These are phyloP conservation scores for Calonectria hongkongensis DNA, from an alignment of 2,329 filamentous ascomycete species.

Conservation along the genomic window DNA sequence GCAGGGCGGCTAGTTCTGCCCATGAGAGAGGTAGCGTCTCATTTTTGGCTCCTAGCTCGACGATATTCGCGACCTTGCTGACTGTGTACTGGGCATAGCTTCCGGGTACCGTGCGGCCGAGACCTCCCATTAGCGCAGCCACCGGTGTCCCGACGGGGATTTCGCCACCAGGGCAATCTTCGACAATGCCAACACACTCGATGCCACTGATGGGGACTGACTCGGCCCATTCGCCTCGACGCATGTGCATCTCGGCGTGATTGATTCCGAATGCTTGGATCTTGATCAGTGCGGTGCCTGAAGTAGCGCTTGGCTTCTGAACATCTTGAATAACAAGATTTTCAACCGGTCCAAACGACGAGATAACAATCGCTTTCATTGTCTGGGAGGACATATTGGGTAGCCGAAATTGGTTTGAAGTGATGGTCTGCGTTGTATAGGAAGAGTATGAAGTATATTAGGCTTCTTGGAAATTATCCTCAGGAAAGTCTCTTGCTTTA, in stretches of 20 bases:
- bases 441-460: too few species aligned
- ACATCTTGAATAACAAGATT: conserved; percentile 16
- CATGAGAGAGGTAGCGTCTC: conserved; percentile 29
- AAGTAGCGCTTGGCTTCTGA: conserved; percentile 9
- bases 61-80: conserved; percentile 28
- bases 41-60: not conserved
- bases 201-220: conserved; percentile 41
- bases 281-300: conserved; percentile 32
- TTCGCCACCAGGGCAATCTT: conserved; percentile 34
- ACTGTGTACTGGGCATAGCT: conserved; percentile 35
- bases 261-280: conserved; percentile 40
- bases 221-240: conserved; percentile 41
- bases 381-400: not conserved
- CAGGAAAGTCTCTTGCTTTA: not conserved
- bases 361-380: conserved; percentile 31
- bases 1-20: conserved; percentile 36
- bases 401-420: not conserved
- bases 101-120: conserved; percentile 38
- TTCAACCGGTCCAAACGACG: conserved; percentile 14
- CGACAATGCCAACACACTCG: conserved; percentile 38
- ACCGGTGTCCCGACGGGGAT: conserved; percentile 28
- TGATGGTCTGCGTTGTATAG: not conserved
- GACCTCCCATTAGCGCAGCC: conserved; percentile 38
- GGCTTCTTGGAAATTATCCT: not conserved
- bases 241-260: conserved; percentile 43